Conservation (phyloP, 345 rosid species). For the Balakata baccata region DNA sequence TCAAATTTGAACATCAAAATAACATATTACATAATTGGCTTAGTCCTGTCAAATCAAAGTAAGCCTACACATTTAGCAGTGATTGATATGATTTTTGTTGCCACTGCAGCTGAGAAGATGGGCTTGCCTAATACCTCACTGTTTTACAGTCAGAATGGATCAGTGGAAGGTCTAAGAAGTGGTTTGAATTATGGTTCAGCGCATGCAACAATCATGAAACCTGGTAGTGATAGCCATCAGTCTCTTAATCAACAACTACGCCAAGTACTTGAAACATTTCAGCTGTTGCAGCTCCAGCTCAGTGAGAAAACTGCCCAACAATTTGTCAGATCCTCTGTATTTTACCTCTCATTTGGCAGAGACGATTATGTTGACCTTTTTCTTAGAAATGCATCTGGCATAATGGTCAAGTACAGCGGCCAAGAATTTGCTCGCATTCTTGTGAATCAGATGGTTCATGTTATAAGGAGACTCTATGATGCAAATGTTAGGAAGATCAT, state of each 20-base stretch:
- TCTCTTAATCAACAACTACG: conserved; percentile 65
- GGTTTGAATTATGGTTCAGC: conserved; percentile 64
- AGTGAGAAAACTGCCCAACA: conserved; percentile 25
- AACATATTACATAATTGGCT: neutral
- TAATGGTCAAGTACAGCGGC: conserved; percentile 41
- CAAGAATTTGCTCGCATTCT: conserved; percentile 45
- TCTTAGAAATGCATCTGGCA: conserved; percentile 44
- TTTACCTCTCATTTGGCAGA: conserved; percentile 69
- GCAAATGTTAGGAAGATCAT: conserved; percentile 48
- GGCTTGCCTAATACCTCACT: conserved; percentile 34
- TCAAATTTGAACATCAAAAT: neutral
- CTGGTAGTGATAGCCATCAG: conserved; percentile 39
- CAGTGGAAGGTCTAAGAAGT: conserved; percentile 33
- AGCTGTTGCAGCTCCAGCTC: conserved; percentile 49
- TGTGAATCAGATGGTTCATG: conserved; percentile 49
- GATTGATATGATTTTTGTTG: neutral
- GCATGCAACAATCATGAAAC: conserved; percentile 49
- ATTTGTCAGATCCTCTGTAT: conserved; percentile 43
- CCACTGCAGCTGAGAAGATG: conserved; percentile 50
- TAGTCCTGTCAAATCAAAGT: neutral
- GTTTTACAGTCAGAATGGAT: conserved; percentile 54
- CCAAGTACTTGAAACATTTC: conserved; percentile 56
- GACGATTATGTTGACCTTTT: conserved; percentile 55
- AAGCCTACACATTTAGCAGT: neutral
- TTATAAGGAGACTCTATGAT: conserved; percentile 42